These are phyloP conservation scores for Aspergillus sclerotiicarbonarius DNA, from an alignment of 495 filamentous ascomycete species.

Conservation along the genomic window DNA sequence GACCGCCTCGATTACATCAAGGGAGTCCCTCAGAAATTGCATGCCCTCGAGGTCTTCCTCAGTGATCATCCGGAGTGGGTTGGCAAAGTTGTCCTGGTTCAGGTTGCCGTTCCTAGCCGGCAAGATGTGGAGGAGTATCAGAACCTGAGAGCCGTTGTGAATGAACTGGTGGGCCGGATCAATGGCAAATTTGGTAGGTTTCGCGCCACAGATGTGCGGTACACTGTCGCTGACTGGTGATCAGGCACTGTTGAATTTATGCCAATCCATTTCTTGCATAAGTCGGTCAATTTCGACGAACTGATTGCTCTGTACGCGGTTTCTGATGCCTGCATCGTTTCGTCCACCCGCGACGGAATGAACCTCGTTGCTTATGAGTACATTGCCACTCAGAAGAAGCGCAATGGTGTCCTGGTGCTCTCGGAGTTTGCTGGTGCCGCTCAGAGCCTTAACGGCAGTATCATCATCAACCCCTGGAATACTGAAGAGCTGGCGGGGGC, in stretches of 20 bases:
- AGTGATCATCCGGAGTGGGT: slow-evolving; percentile 98
- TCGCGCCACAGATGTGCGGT: background rate
- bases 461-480: slow-evolving; percentile 98
- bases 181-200: slow-evolving; percentile 82
- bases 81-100: slow-evolving; percentile 94
- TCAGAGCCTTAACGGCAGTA: slow-evolving; percentile 85
- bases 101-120: slow-evolving; percentile 90
- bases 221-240: slow-evolving; percentile 16
- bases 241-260: slow-evolving; percentile 89
- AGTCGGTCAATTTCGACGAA: slow-evolving; percentile 89
- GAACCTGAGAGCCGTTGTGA: slow-evolving; percentile 88
- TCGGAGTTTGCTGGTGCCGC: slow-evolving; percentile 96
- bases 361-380: slow-evolving; percentile 99
- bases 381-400: slow-evolving; percentile 85
- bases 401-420: slow-evolving; percentile 86
- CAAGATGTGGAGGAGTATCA: slow-evolving; percentile 98
- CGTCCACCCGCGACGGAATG: slow-evolving; percentile 97
- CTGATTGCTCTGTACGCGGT: slow-evolving; percentile 91
- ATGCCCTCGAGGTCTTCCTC: slow-evolving; percentile 92
- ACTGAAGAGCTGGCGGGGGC: slow-evolving; percentile 91
- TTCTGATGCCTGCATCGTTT: slow-evolving; percentile 90
- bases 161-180: slow-evolving; percentile 91
- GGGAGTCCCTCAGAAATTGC: slow-evolving; percentile 93
- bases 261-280: slow-evolving; percentile 97
- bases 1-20: slow-evolving; percentile 98